Evolutionary conservation across 345 rosid genomes (phyloP).

Genomic region (Moringa oleifera): DNA sequence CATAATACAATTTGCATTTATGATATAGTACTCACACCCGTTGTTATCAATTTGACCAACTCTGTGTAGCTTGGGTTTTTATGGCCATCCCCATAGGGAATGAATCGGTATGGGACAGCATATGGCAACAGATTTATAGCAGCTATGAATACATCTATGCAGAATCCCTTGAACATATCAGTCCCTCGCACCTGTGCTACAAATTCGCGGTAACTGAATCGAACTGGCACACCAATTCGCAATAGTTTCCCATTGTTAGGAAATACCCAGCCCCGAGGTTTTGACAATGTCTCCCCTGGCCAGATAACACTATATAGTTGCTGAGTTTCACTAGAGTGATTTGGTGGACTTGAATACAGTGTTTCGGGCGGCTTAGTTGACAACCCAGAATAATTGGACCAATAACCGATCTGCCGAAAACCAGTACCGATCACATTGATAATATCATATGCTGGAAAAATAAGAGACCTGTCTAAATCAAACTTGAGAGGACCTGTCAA

Average conservation of each 20-base stretch:
- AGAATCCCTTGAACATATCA: slow-evolving; percentile 71
- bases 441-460: slow-evolving; percentile 70
- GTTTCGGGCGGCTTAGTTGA: slow-evolving; percentile 61
- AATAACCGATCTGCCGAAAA: slow-evolving; percentile 68
- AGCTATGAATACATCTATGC: slow-evolving; percentile 84
- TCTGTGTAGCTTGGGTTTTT: slow-evolving; percentile 78
- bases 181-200: slow-evolving; percentile 63
- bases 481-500: slow-evolving; percentile 76
- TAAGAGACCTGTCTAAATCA: slow-evolving; percentile 44
- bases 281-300: slow-evolving; percentile 79
- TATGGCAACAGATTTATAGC: slow-evolving; percentile 80
- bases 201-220: slow-evolving; percentile 70
- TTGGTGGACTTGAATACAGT: slow-evolving; percentile 48
- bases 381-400: slow-evolving; percentile 91
- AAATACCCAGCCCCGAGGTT: slow-evolving; percentile 96
- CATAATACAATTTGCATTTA: slow-evolving; percentile 8
- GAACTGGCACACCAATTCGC: slow-evolving; percentile 76
- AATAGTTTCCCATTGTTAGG: slow-evolving; percentile 82
- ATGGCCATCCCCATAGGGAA: slow-evolving; percentile 68
- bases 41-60: slow-evolving; percentile 56
- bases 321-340: slow-evolving; percentile 54
- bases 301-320: slow-evolving; percentile 62
- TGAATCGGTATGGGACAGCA: slow-evolving; percentile 65
- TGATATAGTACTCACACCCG: slow-evolving; percentile 62
- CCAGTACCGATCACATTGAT: slow-evolving; percentile 88